Evolutionary conservation across 441 rosid genomes (phyloP).

Genomic region (Jatropha podagrica): DNA sequence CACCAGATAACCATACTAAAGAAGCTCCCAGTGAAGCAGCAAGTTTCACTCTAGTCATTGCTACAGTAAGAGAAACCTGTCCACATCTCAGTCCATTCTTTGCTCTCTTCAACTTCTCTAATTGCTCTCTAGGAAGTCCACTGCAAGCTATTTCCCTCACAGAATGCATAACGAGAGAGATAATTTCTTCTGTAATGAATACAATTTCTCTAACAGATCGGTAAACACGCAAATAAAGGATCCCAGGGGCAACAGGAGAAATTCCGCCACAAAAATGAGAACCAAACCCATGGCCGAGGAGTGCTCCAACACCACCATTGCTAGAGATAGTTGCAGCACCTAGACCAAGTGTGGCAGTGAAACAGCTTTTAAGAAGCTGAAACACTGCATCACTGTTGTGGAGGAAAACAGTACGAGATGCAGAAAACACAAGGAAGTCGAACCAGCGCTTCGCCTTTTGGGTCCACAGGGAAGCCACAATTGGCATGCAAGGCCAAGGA

Average conservation of each 20-base stretch:
- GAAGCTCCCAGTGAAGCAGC: conserved; percentile 97
- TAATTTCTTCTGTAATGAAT: conserved; percentile 82
- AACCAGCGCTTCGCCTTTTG: conserved; percentile 98
- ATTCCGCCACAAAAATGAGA: conserved; percentile 82
- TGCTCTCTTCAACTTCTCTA: conserved; percentile 61
- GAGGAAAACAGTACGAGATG: conserved; percentile 92
- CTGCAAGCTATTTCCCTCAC: conserved; percentile 72
- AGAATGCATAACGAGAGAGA: conserved; percentile 77
- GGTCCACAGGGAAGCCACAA: conserved; percentile 89
- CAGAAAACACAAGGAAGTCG: conserved; percentile 90
- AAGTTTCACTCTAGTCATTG: conserved; percentile 71
- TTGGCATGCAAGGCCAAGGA: conserved; percentile 99
- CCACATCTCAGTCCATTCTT: conserved; percentile 73
- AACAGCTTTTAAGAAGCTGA: conserved; percentile 94
- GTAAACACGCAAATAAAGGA: conserved; percentile 77
- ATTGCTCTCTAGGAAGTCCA: conserved; percentile 51
- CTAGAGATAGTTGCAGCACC: conserved; percentile 56
- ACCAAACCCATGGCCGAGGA: conserved; percentile 97
- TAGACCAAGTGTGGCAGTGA: conserved; percentile 72
- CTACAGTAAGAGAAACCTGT: conserved; percentile 77
- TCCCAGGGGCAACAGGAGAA: conserved; percentile 94
- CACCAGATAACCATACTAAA: conserved; percentile 84
- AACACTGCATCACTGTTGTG: conserved; percentile 84
- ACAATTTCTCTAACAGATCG: conserved; percentile 69
- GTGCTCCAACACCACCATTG: conserved; percentile 94